Evolutionary conservation across 192 early-diverging fungal species (phyloP).

Genomic region (Phlyctochytrium bullatum): DNA sequence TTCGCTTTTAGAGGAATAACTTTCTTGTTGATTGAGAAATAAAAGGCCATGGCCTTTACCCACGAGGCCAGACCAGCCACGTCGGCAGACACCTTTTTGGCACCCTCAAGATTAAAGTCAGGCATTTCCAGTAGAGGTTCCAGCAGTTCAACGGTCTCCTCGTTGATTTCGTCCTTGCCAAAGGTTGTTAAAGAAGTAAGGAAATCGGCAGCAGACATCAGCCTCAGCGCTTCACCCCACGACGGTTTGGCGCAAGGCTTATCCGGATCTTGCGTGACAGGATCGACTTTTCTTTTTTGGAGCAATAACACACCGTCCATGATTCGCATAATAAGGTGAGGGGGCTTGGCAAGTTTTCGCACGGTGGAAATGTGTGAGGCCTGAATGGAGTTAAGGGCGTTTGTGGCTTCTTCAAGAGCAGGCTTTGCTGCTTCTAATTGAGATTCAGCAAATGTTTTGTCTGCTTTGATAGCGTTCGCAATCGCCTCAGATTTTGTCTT

Average conservation of each 20-base stretch:
- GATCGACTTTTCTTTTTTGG: constrained; percentile 52
- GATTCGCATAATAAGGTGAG: constrained; percentile 66
- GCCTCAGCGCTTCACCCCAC: constrained; percentile 60
- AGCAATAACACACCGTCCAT: constrained; percentile 65
- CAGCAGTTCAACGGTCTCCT: constrained; percentile 59
- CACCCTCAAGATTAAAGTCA: constrained; percentile 66
- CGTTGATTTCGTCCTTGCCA: constrained; percentile 65
- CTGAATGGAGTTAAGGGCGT: constrained; percentile 64
- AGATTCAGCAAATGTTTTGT: constrained; percentile 55
- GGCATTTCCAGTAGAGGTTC: constrained; percentile 64
- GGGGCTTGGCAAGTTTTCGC: constrained; percentile 63
- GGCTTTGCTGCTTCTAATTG: constrained; percentile 64
- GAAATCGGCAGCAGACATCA: constrained; percentile 62
- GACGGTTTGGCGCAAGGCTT: constrained; percentile 58
- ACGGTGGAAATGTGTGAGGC: constrained; percentile 64
- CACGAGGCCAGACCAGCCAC: constrained; percentile 65
- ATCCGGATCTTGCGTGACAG: constrained; percentile 58
- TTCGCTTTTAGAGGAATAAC: constrained; percentile 68
- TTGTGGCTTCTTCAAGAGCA: constrained; percentile 58
- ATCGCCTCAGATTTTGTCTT: constrained; percentile 65
- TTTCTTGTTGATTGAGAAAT: constrained; percentile 65
- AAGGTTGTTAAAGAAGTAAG: constrained; percentile 56
- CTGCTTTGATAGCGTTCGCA: constrained; percentile 61
- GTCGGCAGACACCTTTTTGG: constrained; percentile 67
- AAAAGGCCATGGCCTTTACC: constrained; percentile 60